Evolutionary conservation across 169 alveolate species (phyloP).

Genomic region (Plasmodium sp.): DNA sequence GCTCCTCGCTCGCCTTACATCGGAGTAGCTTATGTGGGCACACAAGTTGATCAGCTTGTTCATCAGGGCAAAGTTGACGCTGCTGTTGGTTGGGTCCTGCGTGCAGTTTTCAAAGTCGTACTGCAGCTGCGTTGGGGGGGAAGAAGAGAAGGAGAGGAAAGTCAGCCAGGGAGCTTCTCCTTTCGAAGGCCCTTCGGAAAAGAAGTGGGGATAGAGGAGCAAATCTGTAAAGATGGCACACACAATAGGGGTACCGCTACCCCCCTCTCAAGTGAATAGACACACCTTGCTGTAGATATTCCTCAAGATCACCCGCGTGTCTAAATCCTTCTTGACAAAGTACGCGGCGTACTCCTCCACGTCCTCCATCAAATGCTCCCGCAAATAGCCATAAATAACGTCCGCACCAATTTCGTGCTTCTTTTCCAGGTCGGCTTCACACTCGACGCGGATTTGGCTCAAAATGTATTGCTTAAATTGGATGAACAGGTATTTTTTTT

Average conservation of each 20-base stretch:
- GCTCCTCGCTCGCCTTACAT: conserved; percentile 8
- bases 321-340: conserved; percentile 37
- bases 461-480: conserved; percentile 57
- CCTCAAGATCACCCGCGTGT: not conserved
- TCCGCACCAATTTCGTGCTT: conserved; percentile 3
- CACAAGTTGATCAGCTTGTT: conserved; percentile 33
- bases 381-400: conserved; percentile 27
- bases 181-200: not conserved
- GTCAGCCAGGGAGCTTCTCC: not conserved
- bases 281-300: conserved; percentile 33
- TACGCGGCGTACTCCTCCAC: conserved; percentile 61
- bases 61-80: conserved; percentile 6
- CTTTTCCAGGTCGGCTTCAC: conserved; percentile 13
- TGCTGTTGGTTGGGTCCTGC: not conserved
- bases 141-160: not conserved
- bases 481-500: conserved; percentile 56
- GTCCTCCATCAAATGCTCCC: conserved; percentile 27
- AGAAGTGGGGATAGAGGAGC: not conserved
- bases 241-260: not conserved
- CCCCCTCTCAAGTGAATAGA: not conserved
- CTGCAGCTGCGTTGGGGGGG: conserved; percentile 17
- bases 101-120: conserved; percentile 41
- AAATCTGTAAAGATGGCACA: too few species aligned
- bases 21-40: conserved; percentile 42
- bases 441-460: conserved; percentile 16